Conservation (phyloP, 148 eudicot genomes). For the Chenopodium quinoa region DNA sequence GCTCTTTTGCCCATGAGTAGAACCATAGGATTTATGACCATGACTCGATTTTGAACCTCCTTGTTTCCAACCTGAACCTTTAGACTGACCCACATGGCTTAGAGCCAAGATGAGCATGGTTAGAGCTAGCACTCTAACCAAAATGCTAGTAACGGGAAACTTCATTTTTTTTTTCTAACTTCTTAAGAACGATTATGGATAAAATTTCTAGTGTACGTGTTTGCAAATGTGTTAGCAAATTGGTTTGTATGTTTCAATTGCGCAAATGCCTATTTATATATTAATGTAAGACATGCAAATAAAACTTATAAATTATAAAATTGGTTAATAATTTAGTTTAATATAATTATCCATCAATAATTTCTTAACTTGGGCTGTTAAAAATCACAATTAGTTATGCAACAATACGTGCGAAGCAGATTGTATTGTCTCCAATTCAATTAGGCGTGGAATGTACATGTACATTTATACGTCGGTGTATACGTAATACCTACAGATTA, state of each 20-base stretch:
- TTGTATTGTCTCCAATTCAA: background rate
- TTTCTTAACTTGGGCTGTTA: background rate
- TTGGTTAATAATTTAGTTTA: no score
- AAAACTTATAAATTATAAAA: no score
- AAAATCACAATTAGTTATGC: background rate
- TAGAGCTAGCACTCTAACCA: slow-evolving; percentile 1
- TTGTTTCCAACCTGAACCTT: background rate
- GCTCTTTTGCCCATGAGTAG: no score
- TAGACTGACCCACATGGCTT: background rate
- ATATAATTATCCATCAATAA: no score
- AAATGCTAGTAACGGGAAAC: background rate
- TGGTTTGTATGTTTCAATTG: background rate
- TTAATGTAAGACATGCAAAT: background rate
- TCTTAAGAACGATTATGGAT: no score
- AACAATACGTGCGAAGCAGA: background rate
- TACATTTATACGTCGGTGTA: background rate
- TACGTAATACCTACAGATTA: background rate
- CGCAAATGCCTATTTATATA: background rate
- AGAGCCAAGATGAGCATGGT: slow-evolving; percentile 14
- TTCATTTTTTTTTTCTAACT: background rate
- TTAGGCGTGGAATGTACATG: background rate
- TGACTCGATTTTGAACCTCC: background rate
- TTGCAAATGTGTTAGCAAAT: background rate
- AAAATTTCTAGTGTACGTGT: background rate
- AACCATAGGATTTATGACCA: background rate